phyloP scores from a whole-genome alignment of 2,329 filamentous ascomycete genomes.

The Diplodia scrobiculata region DNA sequence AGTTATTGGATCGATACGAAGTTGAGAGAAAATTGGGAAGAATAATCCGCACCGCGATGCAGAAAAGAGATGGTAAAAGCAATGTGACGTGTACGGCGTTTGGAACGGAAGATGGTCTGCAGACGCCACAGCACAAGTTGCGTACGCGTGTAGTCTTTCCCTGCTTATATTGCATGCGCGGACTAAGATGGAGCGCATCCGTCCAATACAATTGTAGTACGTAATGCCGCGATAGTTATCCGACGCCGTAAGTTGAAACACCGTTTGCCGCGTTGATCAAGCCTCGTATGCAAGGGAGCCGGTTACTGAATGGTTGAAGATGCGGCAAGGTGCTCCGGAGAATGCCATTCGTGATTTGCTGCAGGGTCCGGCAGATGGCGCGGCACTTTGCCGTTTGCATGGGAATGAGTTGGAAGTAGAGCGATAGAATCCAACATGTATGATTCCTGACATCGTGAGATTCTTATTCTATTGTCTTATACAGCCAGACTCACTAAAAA shows the following conservation, averaged over 20 bases:
- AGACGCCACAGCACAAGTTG: too few relatives aligned
- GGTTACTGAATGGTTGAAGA: neutral
- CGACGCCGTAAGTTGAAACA: neutral
- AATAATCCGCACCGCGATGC: too few relatives aligned
- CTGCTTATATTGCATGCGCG: too few relatives aligned
- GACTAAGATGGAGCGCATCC: neutral
- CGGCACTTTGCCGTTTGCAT: neutral
- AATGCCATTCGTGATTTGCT: neutral
- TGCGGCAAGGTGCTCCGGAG: neutral
- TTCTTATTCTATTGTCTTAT: neutral
- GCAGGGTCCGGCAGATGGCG: neutral
- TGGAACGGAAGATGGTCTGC: too few relatives aligned
- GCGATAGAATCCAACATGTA: neutral
- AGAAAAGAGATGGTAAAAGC: too few relatives aligned
- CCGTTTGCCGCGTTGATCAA: neutral
- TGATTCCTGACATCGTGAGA: neutral
- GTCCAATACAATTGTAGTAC: neutral
- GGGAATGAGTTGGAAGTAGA: neutral
- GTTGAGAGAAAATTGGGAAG: too few relatives aligned
- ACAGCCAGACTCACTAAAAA: too few relatives aligned
- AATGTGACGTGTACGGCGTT: too few relatives aligned
- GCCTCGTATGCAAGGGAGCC: neutral
- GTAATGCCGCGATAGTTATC: neutral
- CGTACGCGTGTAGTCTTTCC: too few relatives aligned
- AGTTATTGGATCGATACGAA: too few relatives aligned